Conservation (phyloP, 257 asterid species). For the Solanum pennellii region DNA sequence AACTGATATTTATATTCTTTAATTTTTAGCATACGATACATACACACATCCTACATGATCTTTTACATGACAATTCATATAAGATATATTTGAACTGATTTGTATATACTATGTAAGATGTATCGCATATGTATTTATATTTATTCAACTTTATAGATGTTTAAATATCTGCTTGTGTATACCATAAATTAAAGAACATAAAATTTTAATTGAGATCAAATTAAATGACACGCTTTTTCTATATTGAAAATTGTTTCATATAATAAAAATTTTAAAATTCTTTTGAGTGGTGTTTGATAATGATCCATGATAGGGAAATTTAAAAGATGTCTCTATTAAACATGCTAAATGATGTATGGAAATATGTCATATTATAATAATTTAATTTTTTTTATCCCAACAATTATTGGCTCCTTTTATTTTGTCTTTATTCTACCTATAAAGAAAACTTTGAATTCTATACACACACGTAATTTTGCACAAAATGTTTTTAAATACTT, state of each 20-base stretch:
- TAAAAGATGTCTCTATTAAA: conserved; percentile 3
- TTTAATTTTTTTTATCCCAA: background rate
- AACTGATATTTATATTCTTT: too few relatives aligned
- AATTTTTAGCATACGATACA: too few relatives aligned
- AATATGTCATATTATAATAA: conserved; percentile 1
- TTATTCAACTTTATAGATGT: background rate
- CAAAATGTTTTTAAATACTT: background rate
- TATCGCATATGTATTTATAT: background rate
- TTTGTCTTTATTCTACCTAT: background rate
- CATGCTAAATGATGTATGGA: conserved; percentile 21
- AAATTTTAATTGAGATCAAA: background rate
- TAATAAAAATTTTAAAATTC: background rate
- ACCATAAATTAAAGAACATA: background rate
- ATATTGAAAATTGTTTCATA: background rate
- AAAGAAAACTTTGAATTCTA: background rate
- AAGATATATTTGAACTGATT: background rate
- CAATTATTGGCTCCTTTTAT: conserved; percentile 11
- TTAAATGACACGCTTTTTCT: background rate
- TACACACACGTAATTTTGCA: conserved; percentile 6
- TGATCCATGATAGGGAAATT: background rate
- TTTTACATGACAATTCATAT: background rate
- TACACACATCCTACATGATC: background rate
- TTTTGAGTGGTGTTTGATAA: background rate
- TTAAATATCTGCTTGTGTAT: background rate
- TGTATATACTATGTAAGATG: too few relatives aligned